Percentiles rank a stretch among this genome's conserved stretches.
phyloP scores from a whole-genome alignment of 192 early-diverging fungal species.

The Geranomyces variabilis region DNA sequence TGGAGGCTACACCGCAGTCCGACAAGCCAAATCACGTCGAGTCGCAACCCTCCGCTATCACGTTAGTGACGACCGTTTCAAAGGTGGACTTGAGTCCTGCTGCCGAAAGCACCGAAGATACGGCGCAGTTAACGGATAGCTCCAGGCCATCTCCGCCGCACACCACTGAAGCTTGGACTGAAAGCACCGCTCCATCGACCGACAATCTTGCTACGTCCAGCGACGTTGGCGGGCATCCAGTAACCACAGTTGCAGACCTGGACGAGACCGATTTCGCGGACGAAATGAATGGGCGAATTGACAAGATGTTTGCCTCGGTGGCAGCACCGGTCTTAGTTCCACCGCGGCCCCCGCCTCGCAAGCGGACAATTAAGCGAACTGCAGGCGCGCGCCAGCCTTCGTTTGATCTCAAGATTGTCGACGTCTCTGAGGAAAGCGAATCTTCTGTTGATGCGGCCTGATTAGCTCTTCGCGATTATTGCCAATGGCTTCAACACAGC shows the following conservation, averaged over 20 bases:
- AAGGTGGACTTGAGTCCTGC: too few species aligned
- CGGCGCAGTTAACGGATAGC: too few species aligned
- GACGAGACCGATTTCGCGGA: not conserved
- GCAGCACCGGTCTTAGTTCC: not conserved
- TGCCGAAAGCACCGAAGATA: too few species aligned
- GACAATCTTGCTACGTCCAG: not conserved
- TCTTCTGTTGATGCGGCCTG: too few species aligned
- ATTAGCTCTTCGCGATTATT: too few species aligned
- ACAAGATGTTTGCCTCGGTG: slow-evolving; percentile 12
- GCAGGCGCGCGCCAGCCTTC: too few species aligned
- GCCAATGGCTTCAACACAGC: too few species aligned
- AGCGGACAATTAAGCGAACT: not conserved
- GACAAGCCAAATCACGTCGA: too few species aligned
- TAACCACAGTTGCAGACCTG: not conserved
- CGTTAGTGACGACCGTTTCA: too few species aligned
- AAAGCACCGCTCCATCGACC: not conserved
- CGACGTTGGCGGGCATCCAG: not conserved
- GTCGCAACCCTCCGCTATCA: too few species aligned
- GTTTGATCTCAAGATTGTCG: too few species aligned
- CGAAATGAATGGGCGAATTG: not conserved
- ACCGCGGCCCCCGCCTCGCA: not conserved
- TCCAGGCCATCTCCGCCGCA: not conserved
- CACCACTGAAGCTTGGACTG: not conserved
- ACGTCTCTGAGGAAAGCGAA: not conserved
- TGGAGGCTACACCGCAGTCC: too few species aligned